phyloP scores from a whole-genome alignment of 2,329 filamentous ascomycete species.

The Zymoseptoria crescenta region DNA sequence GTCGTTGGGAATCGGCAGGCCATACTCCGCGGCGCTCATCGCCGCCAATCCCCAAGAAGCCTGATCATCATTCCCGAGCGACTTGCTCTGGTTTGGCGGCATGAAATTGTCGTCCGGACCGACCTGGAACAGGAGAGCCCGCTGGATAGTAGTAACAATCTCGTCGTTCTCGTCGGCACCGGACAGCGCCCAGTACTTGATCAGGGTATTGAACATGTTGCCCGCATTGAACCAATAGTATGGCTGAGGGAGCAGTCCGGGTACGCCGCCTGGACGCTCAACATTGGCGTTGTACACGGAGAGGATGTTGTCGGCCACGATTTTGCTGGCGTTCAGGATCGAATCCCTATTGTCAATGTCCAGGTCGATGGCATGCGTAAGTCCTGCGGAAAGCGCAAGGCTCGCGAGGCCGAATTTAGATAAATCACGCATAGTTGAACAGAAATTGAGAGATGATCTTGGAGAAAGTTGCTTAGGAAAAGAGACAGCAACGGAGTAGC shows the following conservation, averaged over 20 bases:
- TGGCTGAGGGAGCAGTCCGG: conserved; percentile 20
- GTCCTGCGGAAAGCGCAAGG: background rate
- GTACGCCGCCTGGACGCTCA: conserved; percentile 5
- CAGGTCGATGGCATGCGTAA: conserved; percentile 10
- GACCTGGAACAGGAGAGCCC: conserved; percentile 54
- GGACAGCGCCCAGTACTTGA: conserved; percentile 63
- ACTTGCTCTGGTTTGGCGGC: conserved; percentile 36
- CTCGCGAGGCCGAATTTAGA: background rate
- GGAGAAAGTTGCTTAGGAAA: background rate
- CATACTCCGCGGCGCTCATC: conserved; percentile 69
- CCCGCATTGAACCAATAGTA: conserved; percentile 58
- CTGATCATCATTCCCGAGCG: conserved; percentile 47
- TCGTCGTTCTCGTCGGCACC: conserved; percentile 41
- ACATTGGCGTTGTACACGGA: conserved; percentile 10
- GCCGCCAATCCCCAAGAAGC: conserved; percentile 76
- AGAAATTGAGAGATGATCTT: background rate
- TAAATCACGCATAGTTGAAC: background rate
- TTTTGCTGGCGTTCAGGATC: conserved; percentile 9
- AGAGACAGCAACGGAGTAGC: background rate
- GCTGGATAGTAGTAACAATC: conserved; percentile 53
- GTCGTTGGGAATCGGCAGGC: conserved; percentile 48
- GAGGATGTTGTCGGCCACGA: conserved; percentile 14
- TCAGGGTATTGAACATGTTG: conserved; percentile 58
- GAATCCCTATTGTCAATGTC: conserved; percentile 9
- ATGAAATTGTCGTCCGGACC: conserved; percentile 55